Conservation (phyloP, 2,329 filamentous ascomycete genomes). For the Metarhizium humberi region DNA sequence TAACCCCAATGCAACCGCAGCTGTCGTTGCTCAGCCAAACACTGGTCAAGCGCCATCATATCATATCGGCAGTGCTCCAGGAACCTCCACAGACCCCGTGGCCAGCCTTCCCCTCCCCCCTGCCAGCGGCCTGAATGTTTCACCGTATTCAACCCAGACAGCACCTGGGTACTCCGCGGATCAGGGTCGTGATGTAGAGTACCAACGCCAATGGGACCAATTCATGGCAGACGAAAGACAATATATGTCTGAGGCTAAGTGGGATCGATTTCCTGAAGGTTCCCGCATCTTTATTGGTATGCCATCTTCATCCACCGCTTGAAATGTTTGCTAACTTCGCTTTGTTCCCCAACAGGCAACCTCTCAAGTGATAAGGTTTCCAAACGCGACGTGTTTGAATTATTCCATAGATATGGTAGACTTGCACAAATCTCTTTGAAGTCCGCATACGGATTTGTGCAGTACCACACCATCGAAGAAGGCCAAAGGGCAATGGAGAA, state of each 20-base stretch:
- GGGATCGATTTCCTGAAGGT: slow-evolving; percentile 70
- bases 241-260: slow-evolving; percentile 69
- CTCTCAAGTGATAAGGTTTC: slow-evolving; percentile 87
- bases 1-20: slow-evolving; percentile 20
- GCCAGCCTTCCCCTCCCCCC: slow-evolving; percentile 21
- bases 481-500: slow-evolving; percentile 65
- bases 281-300: slow-evolving; percentile 75
- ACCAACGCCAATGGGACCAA: slow-evolving; percentile 60
- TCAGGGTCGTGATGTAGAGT: slow-evolving; percentile 31
- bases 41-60: slow-evolving; percentile 24
- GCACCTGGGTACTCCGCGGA: slow-evolving; percentile 18
- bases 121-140: slow-evolving; percentile 18
- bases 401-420: slow-evolving; percentile 77
- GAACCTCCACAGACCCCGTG: slow-evolving; percentile 21
- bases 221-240: slow-evolving; percentile 65
- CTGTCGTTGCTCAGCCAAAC: slow-evolving; percentile 18
- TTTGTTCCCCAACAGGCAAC: slow-evolving; percentile 53
- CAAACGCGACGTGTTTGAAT: slow-evolving; percentile 86
- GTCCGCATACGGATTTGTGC: slow-evolving; percentile 93
- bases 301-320: slow-evolving; percentile 18
- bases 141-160: slow-evolving; percentile 16
- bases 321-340: slow-evolving; percentile 10
- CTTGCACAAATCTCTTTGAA: slow-evolving; percentile 94
- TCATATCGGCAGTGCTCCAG: slow-evolving; percentile 21
- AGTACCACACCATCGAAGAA: slow-evolving; percentile 71